These are phyloP conservation scores for Mycocentrospora acerina DNA, from an alignment of 2,329 filamentous ascomycete genomes.

Conservation along the genomic window DNA sequence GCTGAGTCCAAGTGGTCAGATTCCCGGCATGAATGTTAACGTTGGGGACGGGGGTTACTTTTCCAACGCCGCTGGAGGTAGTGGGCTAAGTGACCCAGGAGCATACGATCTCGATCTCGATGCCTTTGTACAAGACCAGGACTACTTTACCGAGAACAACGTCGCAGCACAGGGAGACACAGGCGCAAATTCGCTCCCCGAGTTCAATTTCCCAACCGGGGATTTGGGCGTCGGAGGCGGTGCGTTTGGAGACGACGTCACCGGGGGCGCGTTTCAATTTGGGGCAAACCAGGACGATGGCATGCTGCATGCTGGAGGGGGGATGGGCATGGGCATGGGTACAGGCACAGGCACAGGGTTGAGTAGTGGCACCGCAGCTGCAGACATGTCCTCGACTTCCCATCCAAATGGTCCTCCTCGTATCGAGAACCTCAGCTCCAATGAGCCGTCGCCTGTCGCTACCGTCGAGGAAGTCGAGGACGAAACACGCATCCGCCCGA, in stretches of 20 bases:
- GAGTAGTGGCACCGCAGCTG: too few relatives aligned
- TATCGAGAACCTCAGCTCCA: constrained; percentile 46
- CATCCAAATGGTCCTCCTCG: too few relatives aligned
- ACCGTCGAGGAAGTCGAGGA: constrained; percentile 42
- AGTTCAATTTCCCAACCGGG: constrained; percentile 29
- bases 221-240: constrained; percentile 9
- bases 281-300: constrained; percentile 5
- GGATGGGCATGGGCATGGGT: constrained; percentile 5
- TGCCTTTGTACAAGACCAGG: constrained; percentile 57
- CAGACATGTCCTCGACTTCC: too few relatives aligned
- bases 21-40: constrained; percentile 66
- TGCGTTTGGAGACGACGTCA: constrained; percentile 1
- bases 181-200: constrained; percentile 16
- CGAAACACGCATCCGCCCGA: constrained; percentile 22
- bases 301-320: constrained; percentile 7
- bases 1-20: constrained; percentile 74
- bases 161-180: neutral
- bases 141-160: constrained; percentile 50
- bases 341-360: too few relatives aligned
- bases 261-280: constrained; percentile 10
- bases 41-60: constrained; percentile 34
- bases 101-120: constrained; percentile 56
- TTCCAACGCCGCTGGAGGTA: constrained; percentile 19
- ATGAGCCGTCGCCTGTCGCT: constrained; percentile 40
- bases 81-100: constrained; percentile 39